Evolutionary conservation across 805 yeast genomes (phyloP).

Genomic region (Schwanniomyces pseudopolymorphus): DNA sequence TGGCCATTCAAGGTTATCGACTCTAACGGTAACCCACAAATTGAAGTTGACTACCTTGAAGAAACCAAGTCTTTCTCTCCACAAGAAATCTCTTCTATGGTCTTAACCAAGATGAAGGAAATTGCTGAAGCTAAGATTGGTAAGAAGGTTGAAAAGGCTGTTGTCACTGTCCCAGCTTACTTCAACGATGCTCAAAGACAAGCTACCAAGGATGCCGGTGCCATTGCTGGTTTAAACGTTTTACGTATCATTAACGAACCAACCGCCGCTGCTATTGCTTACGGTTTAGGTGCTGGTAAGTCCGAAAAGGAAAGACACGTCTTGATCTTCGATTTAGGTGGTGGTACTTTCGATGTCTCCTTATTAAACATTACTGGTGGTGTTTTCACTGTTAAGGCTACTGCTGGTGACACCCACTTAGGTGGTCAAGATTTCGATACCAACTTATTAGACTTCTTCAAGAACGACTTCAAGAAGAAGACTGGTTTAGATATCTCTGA

Average conservation of each 20-base stretch:
- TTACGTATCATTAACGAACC: slow-evolving; percentile 51
- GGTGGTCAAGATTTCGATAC: slow-evolving; percentile 55
- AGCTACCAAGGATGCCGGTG: slow-evolving; percentile 54
- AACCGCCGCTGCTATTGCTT: slow-evolving; percentile 96
- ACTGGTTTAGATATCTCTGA: slow-evolving; percentile 46
- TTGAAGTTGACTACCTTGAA: slow-evolving; percentile 48
- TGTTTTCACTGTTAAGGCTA: slow-evolving; percentile 94
- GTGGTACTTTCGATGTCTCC: slow-evolving; percentile 98
- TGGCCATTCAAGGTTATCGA: slow-evolving; percentile 49
- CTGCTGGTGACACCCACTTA: slow-evolving; percentile 58
- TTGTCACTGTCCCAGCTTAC: slow-evolving; percentile 50
- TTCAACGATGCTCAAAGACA: slow-evolving; percentile 52
- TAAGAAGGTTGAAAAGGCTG: slow-evolving; percentile 60
- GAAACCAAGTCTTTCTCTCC: slow-evolving; percentile 49
- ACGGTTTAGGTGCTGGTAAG: slow-evolving; percentile 83
- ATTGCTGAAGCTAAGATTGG: slow-evolving; percentile 92
- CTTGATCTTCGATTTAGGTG: slow-evolving; percentile 92
- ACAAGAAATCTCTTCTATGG: slow-evolving; percentile 50
- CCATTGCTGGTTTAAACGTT: slow-evolving; percentile 51
- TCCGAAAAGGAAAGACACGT: slow-evolving; percentile 62
- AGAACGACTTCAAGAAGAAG: slow-evolving; percentile 47
- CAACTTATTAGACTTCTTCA: slow-evolving; percentile 49
- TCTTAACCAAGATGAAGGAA: slow-evolving; percentile 52
- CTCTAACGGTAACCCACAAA: slow-evolving; percentile 46
- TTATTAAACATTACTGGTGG: slow-evolving; percentile 90